Evolutionary conservation across 2,329 filamentous ascomycete species (phyloP).

Genomic region (Zymoseptoria crescenta): DNA sequence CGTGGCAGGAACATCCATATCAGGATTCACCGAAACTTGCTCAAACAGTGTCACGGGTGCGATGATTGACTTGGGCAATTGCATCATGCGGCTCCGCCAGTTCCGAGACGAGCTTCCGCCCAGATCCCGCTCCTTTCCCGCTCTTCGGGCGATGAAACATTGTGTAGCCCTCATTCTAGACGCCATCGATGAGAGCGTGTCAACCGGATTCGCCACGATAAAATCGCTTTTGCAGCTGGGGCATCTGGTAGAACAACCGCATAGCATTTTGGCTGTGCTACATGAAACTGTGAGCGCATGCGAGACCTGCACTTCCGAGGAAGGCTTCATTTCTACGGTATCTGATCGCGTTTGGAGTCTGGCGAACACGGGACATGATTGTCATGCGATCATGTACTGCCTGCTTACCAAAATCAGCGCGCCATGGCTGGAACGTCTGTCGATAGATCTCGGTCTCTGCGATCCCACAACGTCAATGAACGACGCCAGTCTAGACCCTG

Average conservation of each 20-base stretch:
- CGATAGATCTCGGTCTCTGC: constrained; percentile 15
- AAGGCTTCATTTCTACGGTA: constrained; percentile 18
- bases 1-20: constrained; percentile 39
- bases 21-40: constrained; percentile 43
- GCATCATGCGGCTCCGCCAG: constrained; percentile 14
- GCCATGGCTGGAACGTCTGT: constrained; percentile 23
- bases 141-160: constrained; percentile 36
- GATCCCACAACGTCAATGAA: neutral
- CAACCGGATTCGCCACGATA: constrained; percentile 21
- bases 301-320: constrained; percentile 11
- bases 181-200: constrained; percentile 34
- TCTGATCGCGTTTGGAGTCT: constrained; percentile 15
- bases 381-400: constrained; percentile 10
- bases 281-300: constrained; percentile 4
- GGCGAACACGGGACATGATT: constrained; percentile 9
- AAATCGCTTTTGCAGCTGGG: constrained; percentile 37
- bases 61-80: constrained; percentile 33
- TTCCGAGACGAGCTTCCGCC: constrained; percentile 6
- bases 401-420: constrained; percentile 18
- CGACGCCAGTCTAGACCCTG: neutral
- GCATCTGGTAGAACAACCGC: constrained; percentile 34
- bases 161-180: constrained; percentile 34
- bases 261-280: constrained; percentile 16
- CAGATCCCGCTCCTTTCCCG: constrained; percentile 23
- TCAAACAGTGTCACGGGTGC: constrained; percentile 47